Conservation (phyloP, 495 filamentous ascomycete genomes). For the Astrocystis sublimbata region DNA sequence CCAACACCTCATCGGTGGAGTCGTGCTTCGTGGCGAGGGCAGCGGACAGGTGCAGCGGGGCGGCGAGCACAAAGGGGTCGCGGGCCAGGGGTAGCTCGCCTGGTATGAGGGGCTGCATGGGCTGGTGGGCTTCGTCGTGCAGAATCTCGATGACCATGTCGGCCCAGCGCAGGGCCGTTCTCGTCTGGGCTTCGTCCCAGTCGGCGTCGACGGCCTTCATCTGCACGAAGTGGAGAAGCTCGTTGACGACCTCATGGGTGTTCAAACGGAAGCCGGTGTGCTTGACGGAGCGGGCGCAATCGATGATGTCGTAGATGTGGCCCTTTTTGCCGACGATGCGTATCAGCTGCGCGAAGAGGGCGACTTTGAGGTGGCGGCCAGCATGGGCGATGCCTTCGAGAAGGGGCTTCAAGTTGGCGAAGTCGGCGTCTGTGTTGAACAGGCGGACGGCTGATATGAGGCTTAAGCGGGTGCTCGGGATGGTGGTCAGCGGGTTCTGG, state of each 20-base stretch:
- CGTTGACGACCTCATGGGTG: constrained; percentile 38
- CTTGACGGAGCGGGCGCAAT: constrained; percentile 48
- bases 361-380: constrained; percentile 31
- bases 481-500: constrained; percentile 37
- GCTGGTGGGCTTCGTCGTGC: constrained; percentile 47
- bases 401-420: constrained; percentile 58
- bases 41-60: constrained; percentile 43
- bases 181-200: constrained; percentile 40
- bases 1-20: constrained; percentile 27
- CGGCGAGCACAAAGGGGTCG: constrained; percentile 42
- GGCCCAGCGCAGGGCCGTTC: constrained; percentile 44
- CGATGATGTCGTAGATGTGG: constrained; percentile 51
- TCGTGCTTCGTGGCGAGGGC: constrained; percentile 29
- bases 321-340: constrained; percentile 42
- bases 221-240: constrained; percentile 56
- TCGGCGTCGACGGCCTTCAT: constrained; percentile 43
- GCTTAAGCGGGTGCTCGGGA: constrained; percentile 35
- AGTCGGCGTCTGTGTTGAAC: constrained; percentile 61
- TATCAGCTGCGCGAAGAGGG: constrained; percentile 43
- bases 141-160: constrained; percentile 54
- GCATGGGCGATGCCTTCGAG: constrained; percentile 57
- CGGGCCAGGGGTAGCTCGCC: constrained; percentile 29
- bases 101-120: neutral
- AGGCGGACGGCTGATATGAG: constrained; percentile 43
- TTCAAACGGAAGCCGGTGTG: constrained; percentile 55